phyloP scores from a whole-genome alignment of 2,329 filamentous ascomycete species.

The Pseudodiploospora longispora region DNA sequence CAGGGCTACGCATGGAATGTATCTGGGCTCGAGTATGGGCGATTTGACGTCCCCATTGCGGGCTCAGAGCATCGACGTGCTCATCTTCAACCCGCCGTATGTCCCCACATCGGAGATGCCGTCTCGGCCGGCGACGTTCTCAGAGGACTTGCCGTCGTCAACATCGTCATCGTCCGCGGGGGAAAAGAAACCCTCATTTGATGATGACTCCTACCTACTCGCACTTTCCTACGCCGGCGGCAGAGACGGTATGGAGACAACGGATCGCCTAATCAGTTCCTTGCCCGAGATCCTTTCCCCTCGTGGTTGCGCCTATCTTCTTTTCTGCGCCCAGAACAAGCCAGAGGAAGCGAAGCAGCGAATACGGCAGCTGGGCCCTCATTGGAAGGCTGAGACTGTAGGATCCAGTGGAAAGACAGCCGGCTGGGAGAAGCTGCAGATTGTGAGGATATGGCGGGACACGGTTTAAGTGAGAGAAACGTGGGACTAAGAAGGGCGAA shows the following conservation, averaged over 20 bases:
- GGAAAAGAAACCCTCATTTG: slow-evolving; percentile 45
- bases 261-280: slow-evolving; percentile 64
- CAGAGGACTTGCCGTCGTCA: slow-evolving; percentile 15
- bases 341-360: slow-evolving; percentile 63
- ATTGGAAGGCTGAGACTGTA: slow-evolving; percentile 71
- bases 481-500: slow-evolving; percentile 4
- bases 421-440: slow-evolving; percentile 89
- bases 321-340: slow-evolving; percentile 86
- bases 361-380: slow-evolving; percentile 42
- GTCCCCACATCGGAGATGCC: slow-evolving; percentile 79
- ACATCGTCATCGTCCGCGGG: too few species aligned
- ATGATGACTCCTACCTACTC: slow-evolving; percentile 75
- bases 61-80: slow-evolving; percentile 58
- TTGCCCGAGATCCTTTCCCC: slow-evolving; percentile 56
- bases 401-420: slow-evolving; percentile 77
- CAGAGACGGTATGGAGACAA: slow-evolving; percentile 87
- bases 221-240: slow-evolving; percentile 86
- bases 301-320: slow-evolving; percentile 76
- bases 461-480: not conserved
- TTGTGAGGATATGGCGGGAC: slow-evolving; percentile 75
- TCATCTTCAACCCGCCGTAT: slow-evolving; percentile 96
- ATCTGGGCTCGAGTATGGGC: slow-evolving; percentile 59
- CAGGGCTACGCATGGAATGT: slow-evolving; percentile 35
- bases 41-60: slow-evolving; percentile 62
- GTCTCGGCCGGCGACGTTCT: slow-evolving; percentile 28